These are phyloP conservation scores for Solanum acaule DNA, from an alignment of 257 asterid genomes.

Conservation along the genomic window DNA sequence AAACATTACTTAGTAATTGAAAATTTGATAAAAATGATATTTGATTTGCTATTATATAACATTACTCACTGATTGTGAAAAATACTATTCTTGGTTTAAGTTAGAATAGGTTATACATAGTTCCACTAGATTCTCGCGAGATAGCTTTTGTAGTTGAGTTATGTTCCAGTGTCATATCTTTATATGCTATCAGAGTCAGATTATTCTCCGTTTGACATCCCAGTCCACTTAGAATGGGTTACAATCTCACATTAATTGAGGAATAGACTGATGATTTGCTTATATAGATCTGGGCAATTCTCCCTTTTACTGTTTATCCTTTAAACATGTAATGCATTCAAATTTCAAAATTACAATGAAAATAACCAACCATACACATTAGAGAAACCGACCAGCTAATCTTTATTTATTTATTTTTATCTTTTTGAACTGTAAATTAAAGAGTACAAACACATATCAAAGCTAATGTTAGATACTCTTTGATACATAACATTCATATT, in stretches of 20 bases:
- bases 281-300: too few species aligned
- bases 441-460: neutral
- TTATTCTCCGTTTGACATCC: neutral
- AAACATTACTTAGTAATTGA: too few species aligned
- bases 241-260: neutral
- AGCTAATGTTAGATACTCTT: neutral
- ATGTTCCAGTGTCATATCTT: neutral
- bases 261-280: accelerated
- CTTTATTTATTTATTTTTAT: neutral
- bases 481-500: neutral
- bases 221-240: neutral
- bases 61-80: neutral
- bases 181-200: neutral
- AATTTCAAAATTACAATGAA: neutral
- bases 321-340: neutral
- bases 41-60: neutral
- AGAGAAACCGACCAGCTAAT: neutral
- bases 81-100: neutral
- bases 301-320: neutral
- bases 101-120: neutral
- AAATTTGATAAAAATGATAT: neutral
- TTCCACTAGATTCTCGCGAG: neutral
- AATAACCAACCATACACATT: neutral
- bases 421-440: neutral
- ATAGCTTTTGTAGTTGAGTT: too few species aligned